phyloP scores from a whole-genome alignment of 768 basidiomycete genomes.

The Lepiota venenata region DNA sequence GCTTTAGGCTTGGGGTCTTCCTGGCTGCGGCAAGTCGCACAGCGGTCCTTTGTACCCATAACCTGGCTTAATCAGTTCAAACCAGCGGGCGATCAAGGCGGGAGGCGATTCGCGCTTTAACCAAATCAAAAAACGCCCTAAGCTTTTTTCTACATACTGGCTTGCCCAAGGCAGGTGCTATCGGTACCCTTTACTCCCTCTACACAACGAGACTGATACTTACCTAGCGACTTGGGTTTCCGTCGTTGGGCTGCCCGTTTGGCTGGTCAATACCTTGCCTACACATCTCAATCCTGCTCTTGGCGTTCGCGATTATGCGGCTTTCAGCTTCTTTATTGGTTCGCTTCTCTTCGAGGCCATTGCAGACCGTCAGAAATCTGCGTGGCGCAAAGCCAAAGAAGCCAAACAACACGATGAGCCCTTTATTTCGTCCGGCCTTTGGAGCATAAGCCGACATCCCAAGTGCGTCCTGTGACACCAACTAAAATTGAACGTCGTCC shows the following conservation, averaged over 20 bases:
- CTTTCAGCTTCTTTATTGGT: conserved; percentile 47
- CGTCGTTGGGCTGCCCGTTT: conserved; percentile 67
- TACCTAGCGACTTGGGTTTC: conserved; percentile 60
- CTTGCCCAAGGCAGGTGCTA: conserved; percentile 46
- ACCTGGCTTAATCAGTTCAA: background rate
- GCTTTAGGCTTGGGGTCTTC: conserved; percentile 57
- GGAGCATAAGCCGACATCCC: conserved; percentile 67
- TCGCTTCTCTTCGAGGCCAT: conserved; percentile 61
- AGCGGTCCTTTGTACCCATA: background rate
- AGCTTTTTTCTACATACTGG: conserved; percentile 56
- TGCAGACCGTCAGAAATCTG: conserved; percentile 63
- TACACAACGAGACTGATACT: background rate
- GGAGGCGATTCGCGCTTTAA: conserved; percentile 69
- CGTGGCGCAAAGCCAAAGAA: conserved; percentile 57
- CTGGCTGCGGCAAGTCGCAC: conserved; percentile 40
- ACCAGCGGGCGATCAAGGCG: conserved; percentile 40
- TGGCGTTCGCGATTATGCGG: conserved; percentile 49
- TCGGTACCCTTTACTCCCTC: background rate
- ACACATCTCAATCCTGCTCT: conserved; percentile 46
- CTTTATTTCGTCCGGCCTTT: conserved; percentile 67
- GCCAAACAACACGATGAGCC: conserved; percentile 65
- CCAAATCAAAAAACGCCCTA: conserved; percentile 38
- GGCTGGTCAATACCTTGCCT: conserved; percentile 57
- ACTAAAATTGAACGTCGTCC: background rate
- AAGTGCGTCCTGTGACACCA: conserved; percentile 43